Conservation (phyloP, 163 green algal genomes). For the Chloromonas sp. region DNA sequence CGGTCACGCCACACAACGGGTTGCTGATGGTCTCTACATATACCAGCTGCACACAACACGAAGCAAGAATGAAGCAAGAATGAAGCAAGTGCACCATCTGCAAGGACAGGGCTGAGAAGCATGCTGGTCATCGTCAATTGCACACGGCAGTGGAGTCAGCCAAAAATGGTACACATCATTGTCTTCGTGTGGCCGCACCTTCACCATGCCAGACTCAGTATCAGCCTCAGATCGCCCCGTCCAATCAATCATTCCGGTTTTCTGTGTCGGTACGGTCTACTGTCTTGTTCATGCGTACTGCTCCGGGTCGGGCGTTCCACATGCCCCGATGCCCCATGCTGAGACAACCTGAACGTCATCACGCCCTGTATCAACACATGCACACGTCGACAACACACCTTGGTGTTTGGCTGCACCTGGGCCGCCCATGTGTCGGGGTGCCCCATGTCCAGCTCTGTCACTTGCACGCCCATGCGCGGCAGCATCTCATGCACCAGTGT, state of each 20-base stretch:
- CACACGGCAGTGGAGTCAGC: background rate
- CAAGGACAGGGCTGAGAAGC: background rate
- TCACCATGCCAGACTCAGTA: too few species aligned
- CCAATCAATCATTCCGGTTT: too few species aligned
- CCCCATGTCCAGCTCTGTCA: slow-evolving; percentile 17
- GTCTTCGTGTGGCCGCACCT: too few species aligned
- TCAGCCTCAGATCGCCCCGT: too few species aligned
- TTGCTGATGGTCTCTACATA: slow-evolving; percentile 52
- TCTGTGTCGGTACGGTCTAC: too few species aligned
- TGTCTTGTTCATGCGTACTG: too few species aligned
- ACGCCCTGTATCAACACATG: background rate
- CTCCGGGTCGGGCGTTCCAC: too few species aligned
- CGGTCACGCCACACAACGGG: slow-evolving; percentile 21
- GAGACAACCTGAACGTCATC: too few species aligned
- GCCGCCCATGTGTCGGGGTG: slow-evolving; percentile 20
- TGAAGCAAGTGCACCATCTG: background rate
- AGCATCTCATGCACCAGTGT: slow-evolving; percentile 22
- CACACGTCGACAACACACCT: slow-evolving; percentile 19
- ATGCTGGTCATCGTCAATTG: background rate
- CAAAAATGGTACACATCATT: background rate
- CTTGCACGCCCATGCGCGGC: slow-evolving; percentile 11
- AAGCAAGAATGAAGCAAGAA: background rate
- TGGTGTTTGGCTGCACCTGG: slow-evolving; percentile 32
- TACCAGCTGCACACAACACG: slow-evolving; percentile 25
- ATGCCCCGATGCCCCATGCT: too few species aligned